Base-by-base conservation (phyloP, 345 rosid genomes). In the Heritiera fomes region DNA sequence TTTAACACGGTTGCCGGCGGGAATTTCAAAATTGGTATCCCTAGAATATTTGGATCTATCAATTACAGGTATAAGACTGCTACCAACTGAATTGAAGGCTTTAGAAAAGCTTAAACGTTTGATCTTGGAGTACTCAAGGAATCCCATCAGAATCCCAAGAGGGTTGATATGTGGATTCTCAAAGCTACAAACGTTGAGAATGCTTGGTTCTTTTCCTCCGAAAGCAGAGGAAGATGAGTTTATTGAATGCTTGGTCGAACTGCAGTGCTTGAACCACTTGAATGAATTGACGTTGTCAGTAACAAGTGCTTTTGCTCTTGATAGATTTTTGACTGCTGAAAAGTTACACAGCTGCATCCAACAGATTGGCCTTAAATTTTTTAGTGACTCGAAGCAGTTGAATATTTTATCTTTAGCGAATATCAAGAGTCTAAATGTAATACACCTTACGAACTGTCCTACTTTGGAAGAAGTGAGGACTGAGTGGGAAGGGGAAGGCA, bases 41-140 rank as follows among this genome's bases (percentile, higher is more conserved):
- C 63, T 87, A 3, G 68, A 77, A 7, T 61, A 71, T 77, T 83
- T 87, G 13, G 68, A 84, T 61, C 49, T 83, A 12, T 85, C 82
- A 3, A 1, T 3, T 7, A 77, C 87, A 3, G 5, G 55, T 1
- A 77, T 83, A 49, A 15, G 1, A 13, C 45, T 71, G 62, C 55
- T 87, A 28, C 86, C 89, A 28, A 23, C 15, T 5, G 79, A 75
- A 79, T 30, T 87, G 2, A 81, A 81, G 75, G 64, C 64, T 13
- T 68, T 87, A 73, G 62, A 6, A 10, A 60, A 38, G 60, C 67
- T 87, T 15, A 81, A 28, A 53, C 74, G 53, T 43, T 41, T 81
- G 70, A 12, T 65, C 18, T 38, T 84, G 79, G 75, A 79, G 52
- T 4, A n/a, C 11, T 70, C 74, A 4, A 1, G 1, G 0, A 8